phyloP scores from a whole-genome alignment of 1,139 yeast species.

The Pneumocystis sp. region DNA sequence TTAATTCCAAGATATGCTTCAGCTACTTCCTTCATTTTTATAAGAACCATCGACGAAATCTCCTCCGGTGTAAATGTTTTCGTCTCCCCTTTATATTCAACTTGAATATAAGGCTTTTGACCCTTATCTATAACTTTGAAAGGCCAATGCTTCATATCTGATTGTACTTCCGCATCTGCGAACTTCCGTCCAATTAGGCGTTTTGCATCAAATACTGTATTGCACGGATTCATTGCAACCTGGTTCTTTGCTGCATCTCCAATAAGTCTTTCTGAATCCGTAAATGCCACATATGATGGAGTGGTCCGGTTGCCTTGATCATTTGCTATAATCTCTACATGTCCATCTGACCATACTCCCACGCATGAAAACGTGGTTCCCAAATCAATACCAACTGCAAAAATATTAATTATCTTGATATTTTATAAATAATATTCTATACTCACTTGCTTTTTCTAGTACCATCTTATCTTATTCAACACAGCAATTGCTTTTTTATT shows the following conservation, averaged over 20 bases:
- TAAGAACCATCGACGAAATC: constrained; percentile 84
- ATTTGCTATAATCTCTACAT: constrained; percentile 77
- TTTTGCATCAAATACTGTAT: constrained; percentile 93
- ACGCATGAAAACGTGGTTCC: constrained; percentile 92
- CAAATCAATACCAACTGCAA: constrained; percentile 54
- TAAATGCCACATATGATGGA: constrained; percentile 94
- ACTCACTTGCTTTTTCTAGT: not conserved
- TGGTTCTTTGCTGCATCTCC: constrained; percentile 99
- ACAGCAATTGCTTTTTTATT: not conserved
- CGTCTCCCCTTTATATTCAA: constrained; percentile 84
- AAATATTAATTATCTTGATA: not conserved
- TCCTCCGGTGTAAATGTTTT: constrained; percentile 92
- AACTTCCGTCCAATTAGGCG: constrained; percentile 92
- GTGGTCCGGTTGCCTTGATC: constrained; percentile 98
- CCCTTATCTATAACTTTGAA: constrained; percentile 75
- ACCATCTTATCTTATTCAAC: not conserved
- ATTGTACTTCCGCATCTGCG: constrained; percentile 76
- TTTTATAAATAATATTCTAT: not conserved
- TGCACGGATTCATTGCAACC: constrained; percentile 92
- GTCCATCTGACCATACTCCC: constrained; percentile 64
- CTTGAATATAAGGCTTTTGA: constrained; percentile 82
- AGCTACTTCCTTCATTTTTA: constrained; percentile 92
- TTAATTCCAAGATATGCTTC: constrained; percentile 78
- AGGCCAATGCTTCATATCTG: constrained; percentile 91
- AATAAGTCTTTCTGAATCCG: constrained; percentile 86